Evolutionary conservation across 179 eudicot genomes (phyloP).

Genomic region (Pouteria campechiana): DNA sequence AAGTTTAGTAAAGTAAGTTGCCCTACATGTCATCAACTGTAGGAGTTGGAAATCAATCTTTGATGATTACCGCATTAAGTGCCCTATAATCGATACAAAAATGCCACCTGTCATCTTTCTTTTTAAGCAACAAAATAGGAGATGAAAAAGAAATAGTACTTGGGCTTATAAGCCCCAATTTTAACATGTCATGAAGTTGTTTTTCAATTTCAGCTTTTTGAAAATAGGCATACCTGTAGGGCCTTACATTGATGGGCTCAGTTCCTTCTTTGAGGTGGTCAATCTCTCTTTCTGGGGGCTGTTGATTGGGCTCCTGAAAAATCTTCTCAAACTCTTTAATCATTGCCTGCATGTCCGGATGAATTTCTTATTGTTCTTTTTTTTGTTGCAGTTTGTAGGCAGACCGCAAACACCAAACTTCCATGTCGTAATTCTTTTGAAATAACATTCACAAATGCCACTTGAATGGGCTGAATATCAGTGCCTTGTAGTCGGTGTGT

Average conservation of each 20-base stretch:
- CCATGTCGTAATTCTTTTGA: neutral
- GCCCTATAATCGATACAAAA: neutral
- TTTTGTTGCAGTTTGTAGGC: neutral
- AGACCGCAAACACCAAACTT: neutral
- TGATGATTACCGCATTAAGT: neutral
- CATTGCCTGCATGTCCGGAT: neutral
- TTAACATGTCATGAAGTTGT: no score
- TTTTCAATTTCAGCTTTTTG: no score
- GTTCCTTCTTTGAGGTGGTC: neutral
- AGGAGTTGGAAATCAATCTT: constrained; percentile 1
- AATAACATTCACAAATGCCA: neutral
- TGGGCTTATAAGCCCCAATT: neutral
- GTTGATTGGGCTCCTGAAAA: neutral
- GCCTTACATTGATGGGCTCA: neutral
- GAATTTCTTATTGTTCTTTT: neutral
- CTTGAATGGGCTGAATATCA: neutral
- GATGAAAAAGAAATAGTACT: constrained; percentile 2
- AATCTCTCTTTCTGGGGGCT: neutral
- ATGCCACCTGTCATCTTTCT: constrained; percentile 1
- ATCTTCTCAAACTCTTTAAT: neutral
- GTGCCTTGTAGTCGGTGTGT: neutral
- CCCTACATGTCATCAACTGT: neutral
- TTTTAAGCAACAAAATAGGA: constrained; percentile 1
- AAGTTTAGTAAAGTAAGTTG: neutral
- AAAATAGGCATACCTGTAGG: neutral